Base-by-base conservation (phyloP, 805 yeast genomes). In the Candida pseudoglaebosa region DNA sequence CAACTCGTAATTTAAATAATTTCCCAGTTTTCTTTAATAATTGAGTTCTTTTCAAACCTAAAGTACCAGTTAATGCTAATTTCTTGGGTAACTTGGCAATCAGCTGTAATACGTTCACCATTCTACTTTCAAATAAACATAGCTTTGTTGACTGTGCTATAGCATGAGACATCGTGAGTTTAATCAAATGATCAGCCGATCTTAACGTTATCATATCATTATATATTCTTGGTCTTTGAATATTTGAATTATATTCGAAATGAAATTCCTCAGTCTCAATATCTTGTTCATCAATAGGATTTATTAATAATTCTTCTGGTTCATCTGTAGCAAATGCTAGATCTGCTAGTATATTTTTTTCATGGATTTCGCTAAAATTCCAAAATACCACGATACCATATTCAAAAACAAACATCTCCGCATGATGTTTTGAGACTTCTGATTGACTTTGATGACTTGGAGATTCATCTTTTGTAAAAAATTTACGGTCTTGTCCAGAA, bases 311-410 rank as follows among this genome's bases (percentile, higher is more conserved):
- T 7, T 70, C 64, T 13, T 61, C 61, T 2, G 67, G 68, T 10
- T 59, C 58, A 18, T 58, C 67, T 10, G 63, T 57, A 4, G 87
- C 87, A 62, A 84, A 80, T n/a, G 82, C 84, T 46, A 93, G 69
- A 54, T 93, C 99, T 1, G 97, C 98, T 39, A 93, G 71, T 14
- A 93, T 79, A 52, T 91, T 93, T 65, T 89, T 89, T 53, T 93
- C 99, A 55, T 93, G 96, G 5, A 77, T 70, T 55, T 89, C 96
- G 2, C 91, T 80, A 50, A 93, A 89, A 54, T 93, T 93, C 99
- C 99, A 93, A 54, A 93, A 90, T 15, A 93, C 97, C n/a, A 93
- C 88, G 10, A 91, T 95, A 15, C 99, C 99, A 57, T 93, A 93
- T 38, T 79, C 81, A 56, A 91, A 80, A 10, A 93, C 76, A 53